Base-by-base conservation (phyloP, 345 rosid genomes). In the Acer saccharum region DNA sequence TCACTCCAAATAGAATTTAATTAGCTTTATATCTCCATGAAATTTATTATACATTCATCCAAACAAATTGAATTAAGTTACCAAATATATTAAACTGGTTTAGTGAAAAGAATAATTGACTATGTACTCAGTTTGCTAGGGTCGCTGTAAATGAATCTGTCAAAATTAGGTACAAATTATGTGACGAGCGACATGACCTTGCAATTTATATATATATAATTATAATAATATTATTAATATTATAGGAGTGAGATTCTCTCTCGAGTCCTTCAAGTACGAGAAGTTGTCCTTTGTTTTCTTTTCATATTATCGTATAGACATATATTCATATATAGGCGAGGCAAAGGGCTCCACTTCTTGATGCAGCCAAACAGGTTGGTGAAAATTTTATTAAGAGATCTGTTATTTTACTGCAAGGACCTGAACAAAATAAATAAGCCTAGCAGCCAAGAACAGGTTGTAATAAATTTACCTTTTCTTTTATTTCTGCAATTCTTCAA, bases 31-130 rank as follows among this genome's bases (percentile, higher is more conserved):
- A 1, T 66, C 69, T 29, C 23, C 7, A 14, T 32, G 46, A 32
- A 65, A 7, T 4, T 68, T 9, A n/a, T 20, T 58, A 20, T 9
- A 58, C 63, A 20, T 9, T 18, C 63, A 67, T n/a, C 32, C 46
- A 10, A 74, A 65, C 43, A 23, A 73, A 65, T n/a, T 50, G 32
- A 74, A 48, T 64, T 64, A 43, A 8, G n/a, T 74, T 60, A 17
- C 62, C 77, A 11, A 50, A 50, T 18, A 18, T 11, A 27, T 27
- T 25, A 35, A 35, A n/a, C n/a, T n/a, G 18, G 20, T 48, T 11
- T 3, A 48, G 29, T 10, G 16, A 35, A 48, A 64, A 63, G 46
- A 65, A 50, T 12, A 29, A 50, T 7, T 12, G 20, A 50, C 32
- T 7, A 10, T 9, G 43, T 63, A 29, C 61, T 48, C 46, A 23